These are phyloP conservation scores for Debaryomyces fabryi DNA, from an alignment of 1,139 yeast species.

Conservation along the genomic window DNA sequence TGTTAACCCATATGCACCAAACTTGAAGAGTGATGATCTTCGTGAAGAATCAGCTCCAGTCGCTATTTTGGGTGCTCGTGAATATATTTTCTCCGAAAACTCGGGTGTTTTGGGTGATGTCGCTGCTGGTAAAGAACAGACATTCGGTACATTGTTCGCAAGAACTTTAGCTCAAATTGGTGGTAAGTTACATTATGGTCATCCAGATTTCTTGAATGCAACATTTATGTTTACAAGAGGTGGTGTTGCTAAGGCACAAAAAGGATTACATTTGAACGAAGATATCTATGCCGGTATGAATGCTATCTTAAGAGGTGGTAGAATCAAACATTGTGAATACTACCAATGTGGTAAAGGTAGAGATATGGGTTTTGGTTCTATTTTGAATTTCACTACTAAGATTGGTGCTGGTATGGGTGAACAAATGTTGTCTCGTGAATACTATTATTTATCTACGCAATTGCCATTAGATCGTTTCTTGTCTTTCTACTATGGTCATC, in stretches of 20 bases:
- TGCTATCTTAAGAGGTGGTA: slow-evolving; percentile 96
- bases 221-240: slow-evolving; percentile 97
- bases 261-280: slow-evolving; percentile 97
- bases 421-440: slow-evolving; percentile 97
- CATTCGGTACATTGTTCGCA: slow-evolving; percentile 97
- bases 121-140: slow-evolving; percentile 99
- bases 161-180: slow-evolving; percentile 98
- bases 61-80: slow-evolving; percentile 99
- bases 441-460: slow-evolving; percentile 96
- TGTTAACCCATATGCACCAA: slow-evolving; percentile 76
- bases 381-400: slow-evolving; percentile 97
- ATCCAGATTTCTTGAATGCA: slow-evolving; percentile 97
- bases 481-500: slow-evolving; percentile 97
- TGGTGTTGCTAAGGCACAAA: slow-evolving; percentile 98
- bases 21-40: slow-evolving; percentile 46
- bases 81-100: slow-evolving; percentile 97
- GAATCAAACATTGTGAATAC: slow-evolving; percentile 98
- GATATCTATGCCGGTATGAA: slow-evolving; percentile 99
- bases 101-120: slow-evolving; percentile 99
- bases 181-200: slow-evolving; percentile 99
- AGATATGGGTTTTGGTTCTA: slow-evolving; percentile 99
- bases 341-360: slow-evolving; percentile 99
- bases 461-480: slow-evolving; percentile 95
- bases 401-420: slow-evolving; percentile 99
- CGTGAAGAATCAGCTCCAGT: slow-evolving; percentile 67